phyloP scores from a whole-genome alignment of 768 basidiomycete genomes.

The Phylloporus rhodoxanthus region DNA sequence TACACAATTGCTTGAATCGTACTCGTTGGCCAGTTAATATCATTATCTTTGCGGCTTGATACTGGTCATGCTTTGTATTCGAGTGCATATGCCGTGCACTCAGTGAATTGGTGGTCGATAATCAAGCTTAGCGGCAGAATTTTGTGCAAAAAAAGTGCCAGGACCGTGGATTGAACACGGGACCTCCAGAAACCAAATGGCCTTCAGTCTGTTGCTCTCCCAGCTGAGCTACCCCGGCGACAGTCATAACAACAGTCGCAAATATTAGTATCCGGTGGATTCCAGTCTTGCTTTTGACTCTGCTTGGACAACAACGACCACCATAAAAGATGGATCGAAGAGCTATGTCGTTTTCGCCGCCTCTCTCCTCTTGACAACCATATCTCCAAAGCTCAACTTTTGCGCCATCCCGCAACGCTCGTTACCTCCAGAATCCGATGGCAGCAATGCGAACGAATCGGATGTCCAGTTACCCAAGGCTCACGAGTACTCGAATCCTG shows the following conservation, averaged over 20 bases:
- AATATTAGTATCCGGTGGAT: too few relatives aligned
- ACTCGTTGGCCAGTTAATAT: background rate
- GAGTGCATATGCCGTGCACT: background rate
- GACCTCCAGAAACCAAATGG: slow-evolving; percentile 53
- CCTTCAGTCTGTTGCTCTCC: slow-evolving; percentile 73
- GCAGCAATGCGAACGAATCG: background rate
- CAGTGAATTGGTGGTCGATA: background rate
- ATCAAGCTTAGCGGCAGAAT: background rate
- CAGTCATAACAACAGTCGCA: background rate
- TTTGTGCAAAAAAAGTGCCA: slow-evolving; percentile 40
- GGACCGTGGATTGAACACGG: slow-evolving; percentile 76
- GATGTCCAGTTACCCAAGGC: background rate
- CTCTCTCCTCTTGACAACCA: background rate
- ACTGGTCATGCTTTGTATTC: background rate
- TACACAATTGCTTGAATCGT: slow-evolving; percentile 65
- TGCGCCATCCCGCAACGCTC: background rate
- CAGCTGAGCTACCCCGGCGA: slow-evolving; percentile 67
- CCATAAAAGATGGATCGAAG: background rate
- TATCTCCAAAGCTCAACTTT: background rate
- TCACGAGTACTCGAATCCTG: background rate
- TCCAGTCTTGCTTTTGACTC: background rate
- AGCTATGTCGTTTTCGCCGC: background rate
- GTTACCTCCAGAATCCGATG: background rate
- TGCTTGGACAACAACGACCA: background rate
- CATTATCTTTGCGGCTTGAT: background rate